Evolutionary conservation across 139 green algal genomes (phyloP), one percentile per base, ranked within the genome.

Genomic region (Raphidocelis subcapitata): DNA sequence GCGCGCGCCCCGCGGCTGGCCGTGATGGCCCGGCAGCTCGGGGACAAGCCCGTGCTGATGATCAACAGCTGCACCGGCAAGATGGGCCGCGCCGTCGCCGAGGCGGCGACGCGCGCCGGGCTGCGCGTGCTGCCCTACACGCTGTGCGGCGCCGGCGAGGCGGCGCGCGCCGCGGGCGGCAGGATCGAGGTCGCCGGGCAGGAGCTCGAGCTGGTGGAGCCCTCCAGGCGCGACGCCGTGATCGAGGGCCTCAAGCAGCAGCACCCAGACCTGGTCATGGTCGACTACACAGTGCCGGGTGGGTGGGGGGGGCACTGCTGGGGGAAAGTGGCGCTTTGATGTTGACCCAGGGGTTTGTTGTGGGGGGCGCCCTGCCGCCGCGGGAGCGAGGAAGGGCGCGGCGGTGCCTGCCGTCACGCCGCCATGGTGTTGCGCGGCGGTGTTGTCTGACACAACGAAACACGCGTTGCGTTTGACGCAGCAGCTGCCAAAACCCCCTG

Each of bases 231-330:
- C 16, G 65, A 75, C 67, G 44, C 37, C 2, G 20, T 67, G 4
- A 69, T 74, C 41, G 23, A 74, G n/a, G 14, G 81, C 28, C 54
- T 83, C 36, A 83, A 81, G 77, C 52, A 68, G 3, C 74, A 92
- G 47, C 87, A 96, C 66, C 92, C 93, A 0, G 70, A 84, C 71
- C 72, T 98, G 3, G 79, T 99, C 3, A 86, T 98, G 5, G 90
- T 99, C 10, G 96, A 99, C 82, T 99, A 95, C 86, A 99, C 96
- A 0, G 73, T 98, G 47, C 96, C 96, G 10, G 41, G 41, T 49
- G 41, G 44, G 41, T 12, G 41, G 41, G 8, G n/a, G n/a, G n/a
- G n/a, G n/a, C n/a, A n/a, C n/a, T n/a, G n/a, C n/a, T n/a, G n/a
- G n/a, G n/a, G 41, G 12, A 8, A 49, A 12, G 41, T 49, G 41